A percentile compares a stretch with the other conserved stretches of the same genome.
These are phyloP conservation scores for Dalbergia oliveri DNA, from an alignment of 306 rosid genomes.

Conservation along the genomic window DNA sequence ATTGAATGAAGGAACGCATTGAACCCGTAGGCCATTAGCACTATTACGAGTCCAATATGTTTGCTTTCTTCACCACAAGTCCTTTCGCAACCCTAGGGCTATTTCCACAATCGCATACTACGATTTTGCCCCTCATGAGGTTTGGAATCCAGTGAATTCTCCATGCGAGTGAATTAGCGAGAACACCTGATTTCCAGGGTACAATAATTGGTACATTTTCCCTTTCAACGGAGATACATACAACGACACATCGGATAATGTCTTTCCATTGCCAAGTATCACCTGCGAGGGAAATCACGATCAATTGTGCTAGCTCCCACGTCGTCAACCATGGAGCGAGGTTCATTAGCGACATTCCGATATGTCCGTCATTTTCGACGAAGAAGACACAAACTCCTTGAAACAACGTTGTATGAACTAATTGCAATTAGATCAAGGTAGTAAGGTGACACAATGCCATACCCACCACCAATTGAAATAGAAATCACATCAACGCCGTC, in stretches of 20 bases:
- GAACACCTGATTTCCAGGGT: constrained; percentile 82
- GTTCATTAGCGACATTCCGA: constrained; percentile 80
- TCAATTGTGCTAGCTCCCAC: constrained; percentile 91
- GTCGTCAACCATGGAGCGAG: constrained; percentile 87
- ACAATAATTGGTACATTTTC: constrained; percentile 72
- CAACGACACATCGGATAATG: constrained; percentile 70
- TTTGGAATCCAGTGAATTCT: constrained; percentile 73
- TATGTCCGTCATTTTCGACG: constrained; percentile 86
- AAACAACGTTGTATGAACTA: constrained; percentile 82
- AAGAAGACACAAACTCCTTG: constrained; percentile 87
- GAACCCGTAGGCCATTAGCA: no score
- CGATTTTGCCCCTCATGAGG: constrained; percentile 72
- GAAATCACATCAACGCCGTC: no score
- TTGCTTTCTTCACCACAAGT: constrained; percentile 81
- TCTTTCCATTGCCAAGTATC: constrained; percentile 68
- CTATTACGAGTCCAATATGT: no score
- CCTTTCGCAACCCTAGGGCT: constrained; percentile 87
- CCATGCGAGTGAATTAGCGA: constrained; percentile 87
- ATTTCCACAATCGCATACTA: constrained; percentile 84
- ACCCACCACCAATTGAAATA: no score
- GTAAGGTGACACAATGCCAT: constrained; percentile 72
- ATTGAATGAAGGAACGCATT: no score
- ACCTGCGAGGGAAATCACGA: constrained; percentile 76
- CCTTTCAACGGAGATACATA: constrained; percentile 68
- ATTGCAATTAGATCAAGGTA: constrained; percentile 91